Evolutionary conservation across 805 yeast species (phyloP).

Genomic region (Starmerella ratchasimensis): DNA sequence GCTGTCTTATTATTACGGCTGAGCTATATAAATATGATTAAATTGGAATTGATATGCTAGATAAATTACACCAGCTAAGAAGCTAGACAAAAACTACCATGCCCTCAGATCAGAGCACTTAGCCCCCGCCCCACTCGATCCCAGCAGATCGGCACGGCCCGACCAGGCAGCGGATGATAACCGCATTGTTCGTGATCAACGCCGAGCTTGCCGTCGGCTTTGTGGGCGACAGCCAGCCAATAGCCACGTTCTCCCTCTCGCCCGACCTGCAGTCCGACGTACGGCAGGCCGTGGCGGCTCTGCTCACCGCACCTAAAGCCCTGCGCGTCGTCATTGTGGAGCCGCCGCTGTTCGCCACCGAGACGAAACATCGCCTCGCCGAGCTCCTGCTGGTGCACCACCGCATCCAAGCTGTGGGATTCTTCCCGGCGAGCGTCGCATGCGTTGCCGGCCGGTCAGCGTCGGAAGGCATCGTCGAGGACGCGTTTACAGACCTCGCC

Average conservation of each 20-base stretch:
- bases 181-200: conserved; percentile 11
- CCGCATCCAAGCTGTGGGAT: conserved; percentile 15
- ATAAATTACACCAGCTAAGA: no score
- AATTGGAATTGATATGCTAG: no score
- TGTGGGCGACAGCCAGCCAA: conserved; percentile 5
- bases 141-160: no score
- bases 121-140: no score
- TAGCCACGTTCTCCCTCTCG: neutral
- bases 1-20: no score
- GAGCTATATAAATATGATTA: no score
- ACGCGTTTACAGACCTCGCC: conserved; percentile 4
- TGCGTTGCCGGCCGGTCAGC: conserved; percentile 9
- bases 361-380: conserved; percentile 12
- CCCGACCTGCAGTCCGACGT: conserved; percentile 10
- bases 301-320: conserved; percentile 11
- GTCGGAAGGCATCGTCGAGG: conserved; percentile 7
- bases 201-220: conserved; percentile 11
- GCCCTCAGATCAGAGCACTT: no score
- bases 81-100: no score
- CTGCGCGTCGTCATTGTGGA: conserved; percentile 16
- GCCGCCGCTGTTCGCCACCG: conserved; percentile 18
- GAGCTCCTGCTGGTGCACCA: conserved; percentile 12
- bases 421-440: conserved; percentile 18
- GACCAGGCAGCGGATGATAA: conserved; percentile 13
- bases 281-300: conserved; percentile 5